These are phyloP conservation scores for Claviceps maximensis DNA, from an alignment of 2,329 filamentous ascomycete genomes.

Conservation along the genomic window DNA sequence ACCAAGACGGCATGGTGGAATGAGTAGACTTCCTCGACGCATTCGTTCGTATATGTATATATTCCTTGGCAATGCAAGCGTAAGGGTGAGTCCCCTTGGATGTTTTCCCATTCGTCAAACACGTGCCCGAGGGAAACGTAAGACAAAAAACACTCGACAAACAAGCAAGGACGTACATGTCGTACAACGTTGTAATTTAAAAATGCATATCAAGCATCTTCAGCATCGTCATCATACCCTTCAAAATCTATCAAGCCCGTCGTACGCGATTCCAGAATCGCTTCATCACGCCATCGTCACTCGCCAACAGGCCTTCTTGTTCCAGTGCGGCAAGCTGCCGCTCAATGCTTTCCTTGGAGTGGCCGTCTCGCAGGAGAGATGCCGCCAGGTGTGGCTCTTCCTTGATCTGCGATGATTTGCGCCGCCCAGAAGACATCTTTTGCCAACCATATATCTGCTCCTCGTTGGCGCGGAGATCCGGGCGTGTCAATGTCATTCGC, in stretches of 20 bases:
- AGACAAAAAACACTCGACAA: not conserved
- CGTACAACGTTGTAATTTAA: too few relatives aligned
- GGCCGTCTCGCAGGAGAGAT: constrained; percentile 19
- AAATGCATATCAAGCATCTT: not conserved
- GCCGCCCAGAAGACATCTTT: constrained; percentile 22
- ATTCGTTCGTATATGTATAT: too few relatives aligned
- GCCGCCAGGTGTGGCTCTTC: constrained; percentile 21
- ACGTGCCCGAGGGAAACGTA: too few relatives aligned
- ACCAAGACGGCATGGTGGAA: too few relatives aligned
- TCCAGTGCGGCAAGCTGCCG: constrained; percentile 40
- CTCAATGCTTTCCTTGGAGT: constrained; percentile 40
- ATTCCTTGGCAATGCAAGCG: too few relatives aligned
- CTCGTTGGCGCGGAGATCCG: constrained; percentile 68
- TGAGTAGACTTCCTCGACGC: too few relatives aligned
- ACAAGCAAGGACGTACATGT: too few relatives aligned
- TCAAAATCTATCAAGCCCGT: constrained; percentile 19
- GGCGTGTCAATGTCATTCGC: constrained; percentile 85
- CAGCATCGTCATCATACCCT: not conserved
- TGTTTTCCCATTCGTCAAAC: too few relatives aligned
- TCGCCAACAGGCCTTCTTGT: constrained; percentile 24
- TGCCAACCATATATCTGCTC: constrained; percentile 61
- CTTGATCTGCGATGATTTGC: constrained; percentile 29
- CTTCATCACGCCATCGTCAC: constrained; percentile 43
- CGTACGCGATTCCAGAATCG: constrained; percentile 51
- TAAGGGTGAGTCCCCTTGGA: too few relatives aligned